Base-by-base conservation (phyloP, 257 asterid species). In the Plectranthus barbatus region DNA sequence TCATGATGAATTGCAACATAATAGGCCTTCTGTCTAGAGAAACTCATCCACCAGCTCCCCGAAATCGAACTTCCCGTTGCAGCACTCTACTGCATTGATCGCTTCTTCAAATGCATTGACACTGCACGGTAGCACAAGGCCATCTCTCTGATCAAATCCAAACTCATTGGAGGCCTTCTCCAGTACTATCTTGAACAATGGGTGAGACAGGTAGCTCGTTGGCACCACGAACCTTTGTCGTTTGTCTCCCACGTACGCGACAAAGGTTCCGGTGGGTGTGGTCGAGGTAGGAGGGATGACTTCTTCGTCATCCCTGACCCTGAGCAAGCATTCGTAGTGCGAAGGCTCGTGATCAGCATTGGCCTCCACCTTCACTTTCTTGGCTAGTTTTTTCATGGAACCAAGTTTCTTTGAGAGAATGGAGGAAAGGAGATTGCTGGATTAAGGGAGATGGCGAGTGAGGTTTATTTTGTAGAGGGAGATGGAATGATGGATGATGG, bases 161-260 rank as follows among this genome's bases (percentile, higher is more conserved):
- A 74, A 84, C 72, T 90, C 94, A 20, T 86, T 69, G 19, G 66
- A 84, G 12, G 96, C 88, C 79, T 88, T 91, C 70, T 91, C 95
- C 15, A 91, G 40, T 73, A 91, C 24, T 57, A 91, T 91, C 78
- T 76, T 86, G 86, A 91, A 79, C 52, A 91, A 50, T 19, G 98
- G 98, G 77, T 91, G 98, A 0, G 91, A 80, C 1, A 91, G 91
- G 26, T 91, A 81, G n/a, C 80, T 67, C 0, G 90, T 88, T 1
- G 94, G 96, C 7, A 86, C 81, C 19, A 72, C 81, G 60, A 88
- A 87, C 18, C 91, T 76, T 23, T 77, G 76, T 0, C 96, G 74
- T 9, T 81, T 94, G 45, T 81, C 93, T 5, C 98, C 98, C 4
- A 88, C 91, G 20, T 91, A 91, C 36, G 86, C 79, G 0, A 81